Conservation (phyloP, 2,329 filamentous ascomycete genomes). For the Stemphylium lycopersici region DNA sequence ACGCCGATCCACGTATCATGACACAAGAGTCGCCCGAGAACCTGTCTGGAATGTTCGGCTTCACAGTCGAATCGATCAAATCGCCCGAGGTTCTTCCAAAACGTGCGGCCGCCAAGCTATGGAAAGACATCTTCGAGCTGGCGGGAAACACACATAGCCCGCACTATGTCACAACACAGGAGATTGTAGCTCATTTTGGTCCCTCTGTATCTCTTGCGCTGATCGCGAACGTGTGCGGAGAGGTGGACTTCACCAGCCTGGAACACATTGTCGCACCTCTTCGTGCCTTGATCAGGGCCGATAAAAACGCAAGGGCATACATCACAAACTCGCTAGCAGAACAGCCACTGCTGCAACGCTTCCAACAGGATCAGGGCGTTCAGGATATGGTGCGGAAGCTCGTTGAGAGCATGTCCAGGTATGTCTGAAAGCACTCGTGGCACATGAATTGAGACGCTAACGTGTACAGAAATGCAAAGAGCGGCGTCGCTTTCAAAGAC, state of each 20-base stretch:
- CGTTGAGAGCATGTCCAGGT: slow-evolving; percentile 44
- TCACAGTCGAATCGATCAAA: slow-evolving; percentile 72
- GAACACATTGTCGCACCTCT: slow-evolving; percentile 42
- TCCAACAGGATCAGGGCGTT: slow-evolving; percentile 35
- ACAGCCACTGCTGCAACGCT: slow-evolving; percentile 37
- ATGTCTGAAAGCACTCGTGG: slow-evolving; percentile 1
- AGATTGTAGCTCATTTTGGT: slow-evolving; percentile 46
- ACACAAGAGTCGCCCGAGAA: slow-evolving; percentile 64
- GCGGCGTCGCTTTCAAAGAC: slow-evolving; percentile 42
- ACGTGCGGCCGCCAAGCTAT: slow-evolving; percentile 74
- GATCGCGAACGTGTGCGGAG: slow-evolving; percentile 44
- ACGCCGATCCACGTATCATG: slow-evolving; percentile 66
- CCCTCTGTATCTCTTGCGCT: slow-evolving; percentile 38
- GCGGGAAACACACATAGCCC: slow-evolving; percentile 34
- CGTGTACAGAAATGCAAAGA: slow-evolving; percentile 43
- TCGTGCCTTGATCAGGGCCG: slow-evolving; percentile 39
- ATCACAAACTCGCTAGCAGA: slow-evolving; percentile 39
- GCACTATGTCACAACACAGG: slow-evolving; percentile 39
- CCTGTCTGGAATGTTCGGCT: slow-evolving; percentile 72
- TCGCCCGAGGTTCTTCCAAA: slow-evolving; percentile 78
- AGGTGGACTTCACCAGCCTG: slow-evolving; percentile 43
- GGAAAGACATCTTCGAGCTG: slow-evolving; percentile 56
- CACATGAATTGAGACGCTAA: slow-evolving; percentile 18
- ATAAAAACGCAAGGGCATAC: slow-evolving; percentile 41
- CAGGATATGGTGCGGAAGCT: slow-evolving; percentile 44